Evolutionary conservation across 2,329 filamentous ascomycete species (phyloP), one percentile per base, ranked within the genome.

Genomic region (Shiraia sp.): DNA sequence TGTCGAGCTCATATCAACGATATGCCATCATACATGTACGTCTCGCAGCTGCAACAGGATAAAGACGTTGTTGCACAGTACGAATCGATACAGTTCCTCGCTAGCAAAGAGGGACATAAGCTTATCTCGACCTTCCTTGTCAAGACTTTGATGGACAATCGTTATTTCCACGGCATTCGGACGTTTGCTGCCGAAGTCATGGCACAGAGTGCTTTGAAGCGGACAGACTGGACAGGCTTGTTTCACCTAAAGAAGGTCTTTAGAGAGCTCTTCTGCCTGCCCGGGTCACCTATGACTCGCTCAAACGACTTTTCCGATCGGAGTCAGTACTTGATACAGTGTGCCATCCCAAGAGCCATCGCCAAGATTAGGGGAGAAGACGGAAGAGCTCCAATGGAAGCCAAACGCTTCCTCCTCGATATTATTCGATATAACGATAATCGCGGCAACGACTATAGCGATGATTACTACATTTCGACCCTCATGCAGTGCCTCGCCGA

Each of bases 41-140:
- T 96, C 44, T 96, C 93, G 15, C 93, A 99, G 68, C 77, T 99
- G 49, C 93, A 99, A 67, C 93, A 99, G 69, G 93, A 99, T 70
- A 81, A 92, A 57, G 95, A 99, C 66, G 89, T 99, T 44, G 89
- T 96, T 51, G 95, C 95, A n/a, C 83, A 87, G 59, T 74, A 83
- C 38, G 61, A 60, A 73, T 80, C 89, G 4, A 82, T 95, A 72
- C 78, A 93, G 59, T 90, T 86, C 63, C 80, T 95, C 53, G 77
- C 81, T 70, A 66, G 79, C 65, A 72, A 85, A 63, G 72, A 82
- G 32, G 80, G 88, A 15, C 88, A 92, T 68, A 84, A 86, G 6
- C 81, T 97, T 29, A 87, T 91, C 22, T 91, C 95, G 1, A 95
- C 90, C 0, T 91, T 97, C 50, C 80, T 97, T 27, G 81, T 90